Base-by-base conservation (phyloP, 208 protist genomes). In the Cochliopodium minus region DNA sequence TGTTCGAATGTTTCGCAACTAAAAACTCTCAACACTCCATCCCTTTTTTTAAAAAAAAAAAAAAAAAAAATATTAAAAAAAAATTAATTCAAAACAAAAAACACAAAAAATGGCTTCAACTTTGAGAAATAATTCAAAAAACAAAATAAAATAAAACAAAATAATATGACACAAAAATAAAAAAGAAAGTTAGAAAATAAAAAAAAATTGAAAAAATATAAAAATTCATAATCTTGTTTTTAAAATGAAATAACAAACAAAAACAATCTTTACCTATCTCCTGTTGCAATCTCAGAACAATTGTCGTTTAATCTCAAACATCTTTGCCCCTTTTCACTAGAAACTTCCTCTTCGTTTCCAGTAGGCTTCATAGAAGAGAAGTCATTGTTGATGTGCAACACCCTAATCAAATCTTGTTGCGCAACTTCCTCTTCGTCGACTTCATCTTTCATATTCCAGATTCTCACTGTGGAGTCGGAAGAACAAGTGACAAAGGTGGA, bases 391-490 rank as follows among this genome's bases (percentile, higher is more conserved):
- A 64, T 20, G 17, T 62, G 26, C 15, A 62, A 17, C 1, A 62
- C 28, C 22, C 36, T 29, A n/a, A 57, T 28, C 11, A 57, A n/a
- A 38, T 40, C 20, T n/a, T 57, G 47, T 15, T 11, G n/a, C 11
- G 20, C 17, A 20, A 57, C 20, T 13, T 35, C 32, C 23, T 54
- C 11, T 4, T 10, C 3, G 2, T 54, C 49, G 2, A 54, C n/a
- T n/a, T n/a, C n/a, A n/a, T n/a, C n/a, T n/a, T 45, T 11, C 22
- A 22, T 36, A 53, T 66, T 67, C 63, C 63, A 67, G 11, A 67
- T 50, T 26, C 61, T 47, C 13, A 67, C 54, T 17, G 63, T 67
- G 39, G 59, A 61, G 29, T 64, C 59, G 7, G 59, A 23, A 11
- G 59, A 54, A 23, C 59, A 64, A 22, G 59, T 64, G 1, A 47